Evolutionary conservation across 2,329 filamentous ascomycete species (phyloP).

Genomic region (Epichloe bromicola): DNA sequence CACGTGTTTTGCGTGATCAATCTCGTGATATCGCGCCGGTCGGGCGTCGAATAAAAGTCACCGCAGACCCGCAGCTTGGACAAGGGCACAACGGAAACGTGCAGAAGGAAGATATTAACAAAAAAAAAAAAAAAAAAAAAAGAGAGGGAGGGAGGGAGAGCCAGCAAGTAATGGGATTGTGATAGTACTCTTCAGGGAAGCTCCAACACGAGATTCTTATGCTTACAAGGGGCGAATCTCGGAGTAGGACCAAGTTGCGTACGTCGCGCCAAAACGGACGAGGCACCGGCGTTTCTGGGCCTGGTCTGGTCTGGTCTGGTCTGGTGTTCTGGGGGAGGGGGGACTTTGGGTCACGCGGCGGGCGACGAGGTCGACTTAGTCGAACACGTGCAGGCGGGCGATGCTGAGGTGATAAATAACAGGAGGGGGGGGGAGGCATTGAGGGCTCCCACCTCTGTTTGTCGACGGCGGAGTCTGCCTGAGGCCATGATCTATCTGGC

Average conservation of each 20-base stretch:
- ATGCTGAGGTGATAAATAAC: conserved; percentile 6
- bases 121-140: conserved; percentile 1
- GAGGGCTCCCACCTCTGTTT: neutral
- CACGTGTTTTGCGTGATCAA: conserved; percentile 33
- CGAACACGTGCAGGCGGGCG: conserved; percentile 10
- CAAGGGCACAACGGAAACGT: conserved; percentile 1
- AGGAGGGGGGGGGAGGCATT: neutral
- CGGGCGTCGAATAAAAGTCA: conserved; percentile 20
- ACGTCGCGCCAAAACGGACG: conserved; percentile 2
- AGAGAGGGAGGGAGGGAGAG: neutral
- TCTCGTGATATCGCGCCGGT: conserved; percentile 34
- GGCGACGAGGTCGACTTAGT: conserved; percentile 5
- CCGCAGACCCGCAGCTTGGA: conserved; percentile 9
- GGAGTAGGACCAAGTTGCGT: conserved; percentile 3
- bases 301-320: neutral
- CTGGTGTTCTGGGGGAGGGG: neutral
- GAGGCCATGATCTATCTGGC: neutral
- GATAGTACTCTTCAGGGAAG: neutral
- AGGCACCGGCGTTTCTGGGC: conserved; percentile 1
- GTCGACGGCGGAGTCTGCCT: conserved; percentile 4
- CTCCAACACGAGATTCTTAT: conserved; percentile 13
- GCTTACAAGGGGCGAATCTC: conserved; percentile 11
- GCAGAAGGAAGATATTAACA: neutral
- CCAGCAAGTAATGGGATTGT: neutral
- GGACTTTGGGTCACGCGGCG: conserved; percentile 8